Evolutionary conservation across 2,329 filamentous ascomycete genomes (phyloP).

Genomic region (Neofusicoccum sp.): DNA sequence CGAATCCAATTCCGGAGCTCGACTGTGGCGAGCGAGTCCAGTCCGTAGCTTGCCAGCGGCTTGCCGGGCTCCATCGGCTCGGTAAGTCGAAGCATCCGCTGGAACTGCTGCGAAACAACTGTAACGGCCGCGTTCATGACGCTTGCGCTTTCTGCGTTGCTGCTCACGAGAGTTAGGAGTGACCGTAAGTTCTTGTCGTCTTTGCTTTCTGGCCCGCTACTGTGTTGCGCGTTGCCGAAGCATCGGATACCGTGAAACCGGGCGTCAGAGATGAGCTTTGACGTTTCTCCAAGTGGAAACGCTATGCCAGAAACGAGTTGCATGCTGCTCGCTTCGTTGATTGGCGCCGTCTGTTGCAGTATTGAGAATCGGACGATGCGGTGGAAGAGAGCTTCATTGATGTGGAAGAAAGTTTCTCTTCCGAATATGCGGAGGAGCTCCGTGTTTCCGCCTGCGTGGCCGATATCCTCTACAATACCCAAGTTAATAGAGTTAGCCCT

Average conservation of each 20-base stretch:
- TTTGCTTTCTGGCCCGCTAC: background rate
- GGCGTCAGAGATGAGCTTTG: background rate
- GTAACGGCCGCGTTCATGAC: background rate
- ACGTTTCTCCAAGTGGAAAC: background rate
- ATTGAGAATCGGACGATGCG: constrained; percentile 20
- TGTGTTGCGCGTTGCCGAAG: background rate
- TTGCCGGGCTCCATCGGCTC: constrained; percentile 19
- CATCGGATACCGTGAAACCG: background rate
- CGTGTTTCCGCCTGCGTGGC: constrained; percentile 17
- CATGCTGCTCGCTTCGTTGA: background rate
- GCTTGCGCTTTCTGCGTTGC: background rate
- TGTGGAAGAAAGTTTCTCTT: constrained; percentile 9
- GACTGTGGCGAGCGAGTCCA: constrained; percentile 36
- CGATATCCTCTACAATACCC: constrained; percentile 28
- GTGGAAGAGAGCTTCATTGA: constrained; percentile 21
- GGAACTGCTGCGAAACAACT: background rate
- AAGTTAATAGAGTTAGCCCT: constrained; percentile 46
- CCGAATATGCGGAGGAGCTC: background rate
- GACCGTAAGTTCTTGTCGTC: background rate
- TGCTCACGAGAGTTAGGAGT: background rate
- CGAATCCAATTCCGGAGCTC: constrained; percentile 42
- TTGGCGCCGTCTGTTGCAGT: constrained; percentile 17
- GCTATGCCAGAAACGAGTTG: background rate
- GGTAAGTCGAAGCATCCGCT: background rate
- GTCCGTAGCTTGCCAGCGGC: constrained; percentile 26